Conservation (phyloP, 257 asterid genomes). For the Solanum phureja region DNA sequence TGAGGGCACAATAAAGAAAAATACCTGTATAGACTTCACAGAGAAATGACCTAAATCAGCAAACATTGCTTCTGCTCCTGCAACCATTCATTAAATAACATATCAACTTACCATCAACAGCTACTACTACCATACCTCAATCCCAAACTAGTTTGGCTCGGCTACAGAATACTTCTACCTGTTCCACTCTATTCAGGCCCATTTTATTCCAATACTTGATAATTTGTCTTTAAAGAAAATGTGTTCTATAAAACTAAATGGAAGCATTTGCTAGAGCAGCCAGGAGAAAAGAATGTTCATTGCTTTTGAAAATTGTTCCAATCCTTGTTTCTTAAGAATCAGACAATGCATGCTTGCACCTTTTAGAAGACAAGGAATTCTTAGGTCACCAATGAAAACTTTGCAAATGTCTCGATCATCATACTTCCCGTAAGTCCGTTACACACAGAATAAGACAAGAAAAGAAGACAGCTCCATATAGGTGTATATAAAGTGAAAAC, state of each 20-base stretch:
- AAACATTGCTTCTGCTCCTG: slow-evolving; percentile 99
- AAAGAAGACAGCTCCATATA: not conserved
- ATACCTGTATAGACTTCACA: slow-evolving; percentile 86
- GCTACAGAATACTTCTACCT: not conserved
- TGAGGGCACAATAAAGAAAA: not conserved
- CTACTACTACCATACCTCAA: not conserved
- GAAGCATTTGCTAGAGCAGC: not conserved
- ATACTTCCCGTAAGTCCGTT: not conserved
- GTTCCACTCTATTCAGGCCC: not conserved
- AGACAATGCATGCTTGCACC: not conserved
- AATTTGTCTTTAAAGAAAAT: not conserved
- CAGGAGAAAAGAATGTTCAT: not conserved
- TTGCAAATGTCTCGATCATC: not conserved
- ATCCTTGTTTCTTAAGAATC: not conserved
- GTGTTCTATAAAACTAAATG: not conserved
- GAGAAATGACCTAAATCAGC: slow-evolving; percentile 98
- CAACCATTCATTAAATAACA: not conserved
- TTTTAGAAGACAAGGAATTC: not conserved
- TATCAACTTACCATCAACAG: not conserved
- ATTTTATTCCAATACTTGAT: not conserved
- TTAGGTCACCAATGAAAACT: not conserved
- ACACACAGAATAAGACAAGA: not conserved
- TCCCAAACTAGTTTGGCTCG: not conserved
- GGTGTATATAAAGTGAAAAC: not conserved
- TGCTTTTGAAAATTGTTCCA: not conserved